A percentile compares a stretch with the other conserved stretches of the same genome.
Conservation (phyloP, 108 stramenopile species). For the Mayamaea pseudoterrestris region DNA sequence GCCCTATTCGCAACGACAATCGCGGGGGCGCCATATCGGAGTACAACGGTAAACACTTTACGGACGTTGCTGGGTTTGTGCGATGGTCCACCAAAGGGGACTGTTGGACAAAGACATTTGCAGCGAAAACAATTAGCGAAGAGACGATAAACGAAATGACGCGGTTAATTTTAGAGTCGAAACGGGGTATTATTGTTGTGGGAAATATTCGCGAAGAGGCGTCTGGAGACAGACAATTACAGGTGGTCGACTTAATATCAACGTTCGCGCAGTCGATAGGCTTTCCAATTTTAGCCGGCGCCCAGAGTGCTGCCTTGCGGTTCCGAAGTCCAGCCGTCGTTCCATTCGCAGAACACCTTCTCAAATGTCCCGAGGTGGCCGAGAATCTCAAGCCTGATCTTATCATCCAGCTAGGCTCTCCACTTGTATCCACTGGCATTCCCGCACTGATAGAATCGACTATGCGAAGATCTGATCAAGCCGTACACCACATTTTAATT, state of each 20-base stretch:
- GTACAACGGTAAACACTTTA: slow-evolving; percentile 51
- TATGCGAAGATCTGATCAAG: slow-evolving; percentile 6
- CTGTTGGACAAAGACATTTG: slow-evolving; percentile 19
- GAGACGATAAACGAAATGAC: slow-evolving; percentile 12
- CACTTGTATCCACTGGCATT: slow-evolving; percentile 73
- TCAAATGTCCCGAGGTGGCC: slow-evolving; percentile 48
- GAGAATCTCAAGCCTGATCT: slow-evolving; percentile 69
- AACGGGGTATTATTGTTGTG: slow-evolving; percentile 68
- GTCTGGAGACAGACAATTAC: not conserved
- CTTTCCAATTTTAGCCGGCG: slow-evolving; percentile 65
- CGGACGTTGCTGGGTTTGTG: slow-evolving; percentile 58
- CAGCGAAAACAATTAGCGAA: no score
- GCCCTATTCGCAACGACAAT: slow-evolving; percentile 69
- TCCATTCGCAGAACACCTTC: slow-evolving; percentile 68
- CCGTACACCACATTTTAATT: slow-evolving; percentile 43
- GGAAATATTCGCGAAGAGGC: slow-evolving; percentile 40
- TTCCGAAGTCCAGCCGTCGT: slow-evolving; percentile 42
- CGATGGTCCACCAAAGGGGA: slow-evolving; percentile 50
- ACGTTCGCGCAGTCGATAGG: slow-evolving; percentile 53
- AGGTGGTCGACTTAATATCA: slow-evolving; percentile 14
- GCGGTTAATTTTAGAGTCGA: slow-evolving; percentile 37
- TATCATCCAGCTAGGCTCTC: slow-evolving; percentile 75
- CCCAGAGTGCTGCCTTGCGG: slow-evolving; percentile 49
- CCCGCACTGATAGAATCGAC: slow-evolving; percentile 29
- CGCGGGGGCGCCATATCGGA: slow-evolving; percentile 38